These are phyloP conservation scores for Lathyrus sativus DNA, from an alignment of 306 rosid genomes.

Conservation along the genomic window DNA sequence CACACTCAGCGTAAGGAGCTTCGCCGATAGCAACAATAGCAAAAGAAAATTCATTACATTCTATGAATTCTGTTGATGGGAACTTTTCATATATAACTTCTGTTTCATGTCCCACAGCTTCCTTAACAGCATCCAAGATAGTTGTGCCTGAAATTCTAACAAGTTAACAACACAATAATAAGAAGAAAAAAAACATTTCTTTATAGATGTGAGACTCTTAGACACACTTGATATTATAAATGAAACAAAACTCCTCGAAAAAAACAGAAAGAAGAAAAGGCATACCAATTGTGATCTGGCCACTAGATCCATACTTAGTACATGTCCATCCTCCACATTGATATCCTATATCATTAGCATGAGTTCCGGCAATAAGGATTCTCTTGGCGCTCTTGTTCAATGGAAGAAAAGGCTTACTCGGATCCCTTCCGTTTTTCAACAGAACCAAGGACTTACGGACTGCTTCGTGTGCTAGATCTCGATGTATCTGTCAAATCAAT, in stretches of 20 bases:
- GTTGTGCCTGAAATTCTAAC: constrained; percentile 59
- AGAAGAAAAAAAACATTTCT: not conserved
- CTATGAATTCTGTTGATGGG: constrained; percentile 55
- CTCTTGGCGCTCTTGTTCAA: constrained; percentile 54
- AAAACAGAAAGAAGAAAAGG: not conserved
- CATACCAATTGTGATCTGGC: constrained; percentile 65
- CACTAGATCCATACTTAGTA: constrained; percentile 56
- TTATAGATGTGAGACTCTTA: too few species aligned
- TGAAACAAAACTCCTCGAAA: not conserved
- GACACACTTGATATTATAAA: not conserved
- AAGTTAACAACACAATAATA: not conserved
- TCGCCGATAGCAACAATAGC: constrained; percentile 79
- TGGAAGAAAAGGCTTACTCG: constrained; percentile 64
- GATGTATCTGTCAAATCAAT: constrained; percentile 54
- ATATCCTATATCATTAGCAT: constrained; percentile 78
- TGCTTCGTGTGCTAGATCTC: constrained; percentile 79
- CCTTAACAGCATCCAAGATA: constrained; percentile 72
- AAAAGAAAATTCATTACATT: constrained; percentile 52
- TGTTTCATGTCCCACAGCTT: constrained; percentile 55
- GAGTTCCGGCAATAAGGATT: constrained; percentile 78
- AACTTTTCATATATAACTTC: constrained; percentile 55
- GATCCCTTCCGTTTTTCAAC: constrained; percentile 74
- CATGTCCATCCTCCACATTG: constrained; percentile 91
- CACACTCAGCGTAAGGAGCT: constrained; percentile 65
- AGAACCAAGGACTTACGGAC: constrained; percentile 84